Percentiles rank a stretch among this genome's conserved stretches.
Evolutionary conservation across 2,329 filamentous ascomycete species (phyloP).

Genomic region (Aspergillus brasiliensis): DNA sequence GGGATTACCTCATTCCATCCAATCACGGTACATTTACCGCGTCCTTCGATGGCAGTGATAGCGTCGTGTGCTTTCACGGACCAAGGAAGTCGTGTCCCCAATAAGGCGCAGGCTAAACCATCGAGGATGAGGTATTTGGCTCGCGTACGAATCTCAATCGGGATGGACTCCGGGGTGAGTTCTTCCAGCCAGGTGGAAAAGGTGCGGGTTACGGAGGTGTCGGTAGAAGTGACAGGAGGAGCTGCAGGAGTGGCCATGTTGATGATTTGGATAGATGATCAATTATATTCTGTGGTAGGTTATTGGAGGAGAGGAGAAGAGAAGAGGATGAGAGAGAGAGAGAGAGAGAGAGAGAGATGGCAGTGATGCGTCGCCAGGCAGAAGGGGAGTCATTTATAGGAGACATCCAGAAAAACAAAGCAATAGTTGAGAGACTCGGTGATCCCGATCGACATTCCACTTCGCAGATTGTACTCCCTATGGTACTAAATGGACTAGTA

Average conservation of each 20-base stretch:
- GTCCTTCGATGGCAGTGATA: conserved; percentile 34
- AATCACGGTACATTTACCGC: conserved; percentile 25
- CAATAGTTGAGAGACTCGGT: too few species aligned
- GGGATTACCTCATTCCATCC: conserved; percentile 17
- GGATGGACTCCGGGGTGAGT: background rate
- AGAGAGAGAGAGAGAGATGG: background rate
- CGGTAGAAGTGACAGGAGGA: background rate
- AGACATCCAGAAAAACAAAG: too few species aligned
- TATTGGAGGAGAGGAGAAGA: background rate
- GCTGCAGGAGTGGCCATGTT: background rate
- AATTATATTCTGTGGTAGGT: too few species aligned
- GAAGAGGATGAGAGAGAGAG: background rate
- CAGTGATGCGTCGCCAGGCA: background rate
- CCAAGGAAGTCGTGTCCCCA: conserved; percentile 46
- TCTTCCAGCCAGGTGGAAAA: background rate
- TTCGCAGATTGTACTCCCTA: too few species aligned
- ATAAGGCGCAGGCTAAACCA: conserved; percentile 44
- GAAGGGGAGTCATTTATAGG: too few species aligned
- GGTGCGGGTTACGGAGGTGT: background rate
- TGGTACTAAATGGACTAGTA: too few species aligned
- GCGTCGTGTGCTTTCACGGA: conserved; percentile 40
- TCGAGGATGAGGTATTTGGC: conserved; percentile 48
- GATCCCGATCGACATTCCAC: too few species aligned
- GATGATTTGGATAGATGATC: background rate
- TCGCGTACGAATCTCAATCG: background rate